Percentiles rank a stretch among this genome's conserved stretches.
Conservation (phyloP, 2,329 filamentous ascomycete genomes). For the Fusarium longipes region DNA sequence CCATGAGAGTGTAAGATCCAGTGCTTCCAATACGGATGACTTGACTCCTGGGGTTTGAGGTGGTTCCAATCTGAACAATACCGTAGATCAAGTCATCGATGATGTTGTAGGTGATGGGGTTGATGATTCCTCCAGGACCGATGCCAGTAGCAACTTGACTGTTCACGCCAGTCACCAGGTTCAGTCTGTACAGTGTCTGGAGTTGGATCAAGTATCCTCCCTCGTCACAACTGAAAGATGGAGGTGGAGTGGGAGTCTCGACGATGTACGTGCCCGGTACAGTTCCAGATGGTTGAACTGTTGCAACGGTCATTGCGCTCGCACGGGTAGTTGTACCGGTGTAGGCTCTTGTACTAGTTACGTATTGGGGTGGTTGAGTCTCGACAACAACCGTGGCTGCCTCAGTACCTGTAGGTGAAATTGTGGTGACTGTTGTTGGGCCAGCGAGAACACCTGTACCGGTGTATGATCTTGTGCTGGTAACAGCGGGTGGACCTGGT, state of each 20-base stretch:
- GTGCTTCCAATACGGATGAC: constrained; percentile 11
- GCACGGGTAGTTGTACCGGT: neutral
- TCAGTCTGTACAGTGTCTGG: constrained; percentile 10
- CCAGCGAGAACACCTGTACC: neutral
- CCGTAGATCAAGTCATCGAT: constrained; percentile 11
- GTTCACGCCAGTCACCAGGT: constrained; percentile 4
- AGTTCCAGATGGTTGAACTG: neutral
- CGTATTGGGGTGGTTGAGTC: neutral
- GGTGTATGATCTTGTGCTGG: neutral
- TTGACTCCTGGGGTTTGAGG: neutral
- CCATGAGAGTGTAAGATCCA: constrained; percentile 13
- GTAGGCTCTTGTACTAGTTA: neutral
- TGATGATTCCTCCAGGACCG: constrained; percentile 4
- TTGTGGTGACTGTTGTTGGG: neutral
- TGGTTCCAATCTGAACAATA: constrained; percentile 5
- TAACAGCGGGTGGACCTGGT: neutral
- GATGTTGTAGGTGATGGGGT: constrained; percentile 13
- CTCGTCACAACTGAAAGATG: constrained; percentile 17
- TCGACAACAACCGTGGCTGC: constrained; percentile 6
- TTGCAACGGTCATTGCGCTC: neutral
- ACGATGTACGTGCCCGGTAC: constrained; percentile 3
- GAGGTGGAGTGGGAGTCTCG: constrained; percentile 10
- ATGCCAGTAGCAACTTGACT: neutral
- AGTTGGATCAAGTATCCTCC: constrained; percentile 24
- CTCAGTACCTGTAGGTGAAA: neutral